Evolutionary conservation across 108 stramenopile genomes (phyloP), one percentile per base, ranked within the genome.

Genomic region (Skeletonema tropicum): DNA sequence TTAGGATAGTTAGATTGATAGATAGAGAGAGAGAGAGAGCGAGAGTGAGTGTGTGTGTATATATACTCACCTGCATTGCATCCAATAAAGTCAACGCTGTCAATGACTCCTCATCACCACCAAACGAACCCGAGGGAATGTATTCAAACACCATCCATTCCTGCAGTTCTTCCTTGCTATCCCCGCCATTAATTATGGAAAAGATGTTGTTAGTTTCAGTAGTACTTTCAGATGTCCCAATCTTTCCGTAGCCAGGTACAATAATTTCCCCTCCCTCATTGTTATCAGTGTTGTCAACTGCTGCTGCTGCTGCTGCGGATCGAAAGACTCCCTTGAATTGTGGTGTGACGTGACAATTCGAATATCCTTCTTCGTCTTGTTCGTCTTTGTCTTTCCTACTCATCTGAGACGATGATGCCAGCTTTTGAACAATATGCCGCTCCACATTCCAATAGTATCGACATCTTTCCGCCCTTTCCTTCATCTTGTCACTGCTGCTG

Each of bases 111-210:
- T 32, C 26, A 60, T 72, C 46, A 9, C 68, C 66, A 9, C 9
- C 62, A 65, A 64, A 45, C 15, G 39, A 60, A 4, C 14, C 0
- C 38, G 78, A 48, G 13, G 64, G 60, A 7, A 88, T 79, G 12
- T 68, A 58, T 68, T 86, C 86, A 80, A 93, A 88, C n/a, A 89
- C 61, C 88, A 93, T 86, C 90, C 92, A 90, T 66, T 87, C 73
- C 52, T 74, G 62, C 19, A 75, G 41, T 29, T 35, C 10, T 32
- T 46, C 32, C 36, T 57, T n/a, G n/a, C 30, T 11, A 46, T 46
- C 45, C 9, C 12, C 45, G 11, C 45, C 15, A n/a, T 66, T 30
- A 17, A 5, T 66, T 0, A 17, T 61, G 31, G 21, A 17, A 17
- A 7, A 7, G 30, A 35, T 61, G 60, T 23, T 25, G 21, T 33